Percentiles rank a stretch among this genome's conserved stretches.
Evolutionary conservation across 2,329 filamentous ascomycete genomes (phyloP).

Genomic region (Arthrobotrys sinensis): DNA sequence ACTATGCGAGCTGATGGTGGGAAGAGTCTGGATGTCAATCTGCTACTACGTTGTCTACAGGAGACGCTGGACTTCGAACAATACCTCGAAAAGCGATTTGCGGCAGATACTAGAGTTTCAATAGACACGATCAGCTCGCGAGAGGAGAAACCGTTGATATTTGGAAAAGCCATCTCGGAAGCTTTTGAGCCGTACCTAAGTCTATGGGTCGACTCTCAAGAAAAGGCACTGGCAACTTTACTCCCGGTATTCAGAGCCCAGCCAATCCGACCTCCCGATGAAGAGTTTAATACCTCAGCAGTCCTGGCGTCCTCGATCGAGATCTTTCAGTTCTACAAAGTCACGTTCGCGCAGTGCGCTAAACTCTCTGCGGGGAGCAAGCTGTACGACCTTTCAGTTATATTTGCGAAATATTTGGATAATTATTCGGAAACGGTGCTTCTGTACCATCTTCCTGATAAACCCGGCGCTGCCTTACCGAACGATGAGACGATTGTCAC

Average conservation of each 20-base stretch:
- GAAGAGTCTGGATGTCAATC: conserved; percentile 87
- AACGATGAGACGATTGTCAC: conserved; percentile 83
- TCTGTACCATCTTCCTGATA: conserved; percentile 69
- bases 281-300: conserved; percentile 88
- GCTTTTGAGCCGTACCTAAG: conserved; percentile 98
- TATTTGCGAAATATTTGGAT: conserved; percentile 92
- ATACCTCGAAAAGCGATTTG: conserved; percentile 86
- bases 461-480: conserved; percentile 64
- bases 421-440: conserved; percentile 95
- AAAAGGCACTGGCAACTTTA: conserved; percentile 75
- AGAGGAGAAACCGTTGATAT: conserved; percentile 82
- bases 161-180: conserved; percentile 92
- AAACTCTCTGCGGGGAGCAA: conserved; percentile 94
- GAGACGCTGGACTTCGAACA: conserved; percentile 98
- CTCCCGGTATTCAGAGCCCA: conserved; percentile 91
- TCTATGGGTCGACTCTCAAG: conserved; percentile 96
- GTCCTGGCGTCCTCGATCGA: conserved; percentile 96
- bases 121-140: conserved; percentile 89
- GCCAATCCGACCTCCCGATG: conserved; percentile 83
- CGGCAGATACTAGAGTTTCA: conserved; percentile 79
- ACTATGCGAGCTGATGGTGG: conserved; percentile 85
- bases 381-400: conserved; percentile 85
- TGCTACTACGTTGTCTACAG: conserved; percentile 89
- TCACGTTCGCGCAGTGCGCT: conserved; percentile 92
- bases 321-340: conserved; percentile 96